Evolutionary conservation across 139 green algal species (phyloP).

Genomic region (Auxenochlorella pyrenoidosa): DNA sequence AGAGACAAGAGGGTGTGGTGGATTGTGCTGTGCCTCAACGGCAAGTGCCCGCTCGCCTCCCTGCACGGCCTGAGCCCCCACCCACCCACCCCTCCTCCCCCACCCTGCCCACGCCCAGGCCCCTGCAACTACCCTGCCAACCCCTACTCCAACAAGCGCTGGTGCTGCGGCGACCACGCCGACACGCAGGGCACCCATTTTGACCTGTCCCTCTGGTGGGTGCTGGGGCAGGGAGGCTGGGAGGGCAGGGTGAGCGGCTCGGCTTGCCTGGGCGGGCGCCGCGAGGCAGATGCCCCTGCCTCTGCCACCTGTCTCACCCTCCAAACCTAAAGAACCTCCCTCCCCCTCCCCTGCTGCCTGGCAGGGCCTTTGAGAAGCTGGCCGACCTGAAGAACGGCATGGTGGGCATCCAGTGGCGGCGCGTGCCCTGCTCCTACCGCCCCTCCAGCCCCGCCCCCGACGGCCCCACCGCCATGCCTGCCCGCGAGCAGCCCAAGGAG

Average conservation of each 20-base stretch:
- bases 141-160: slow-evolving; percentile 53
- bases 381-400: slow-evolving; percentile 22
- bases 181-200: slow-evolving; percentile 32
- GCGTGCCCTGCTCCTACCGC: slow-evolving; percentile 36
- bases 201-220: slow-evolving; percentile 46
- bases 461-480: background rate
- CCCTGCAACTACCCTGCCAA: slow-evolving; percentile 52
- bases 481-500: background rate
- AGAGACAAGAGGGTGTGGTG: background rate
- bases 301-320: background rate
- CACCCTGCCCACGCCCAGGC: background rate
- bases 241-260: background rate
- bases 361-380: slow-evolving; percentile 46
- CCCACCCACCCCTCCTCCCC: background rate
- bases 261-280: background rate
- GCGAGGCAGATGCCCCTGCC: no score
- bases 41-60: background rate
- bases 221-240: background rate
- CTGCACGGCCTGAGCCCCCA: background rate
- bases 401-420: slow-evolving; percentile 27
- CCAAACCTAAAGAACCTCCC: background rate
- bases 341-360: background rate
- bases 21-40: background rate
- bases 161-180: slow-evolving; percentile 51
- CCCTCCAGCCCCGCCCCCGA: slow-evolving; percentile 31